phyloP scores from a whole-genome alignment of 2,329 filamentous ascomycete species.

The Cladosporium phlei region DNA sequence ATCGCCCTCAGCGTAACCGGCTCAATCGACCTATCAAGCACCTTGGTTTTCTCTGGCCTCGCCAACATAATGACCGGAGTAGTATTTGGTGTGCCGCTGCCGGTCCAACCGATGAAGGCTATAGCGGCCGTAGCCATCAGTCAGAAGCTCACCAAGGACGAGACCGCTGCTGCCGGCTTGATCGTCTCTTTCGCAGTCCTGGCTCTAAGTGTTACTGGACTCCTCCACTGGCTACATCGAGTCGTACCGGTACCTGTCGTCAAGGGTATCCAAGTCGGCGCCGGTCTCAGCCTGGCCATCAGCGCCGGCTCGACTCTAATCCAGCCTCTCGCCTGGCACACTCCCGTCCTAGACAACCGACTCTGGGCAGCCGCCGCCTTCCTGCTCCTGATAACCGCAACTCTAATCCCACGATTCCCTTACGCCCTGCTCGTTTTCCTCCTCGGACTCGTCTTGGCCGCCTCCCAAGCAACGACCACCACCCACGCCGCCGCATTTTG shows the following conservation, averaged over 20 bases:
- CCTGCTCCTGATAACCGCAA: slow-evolving; percentile 63
- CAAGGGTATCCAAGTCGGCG: slow-evolving; percentile 91
- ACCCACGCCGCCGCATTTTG: slow-evolving; percentile 42
- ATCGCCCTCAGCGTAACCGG: slow-evolving; percentile 74
- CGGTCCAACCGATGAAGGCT: slow-evolving; percentile 86
- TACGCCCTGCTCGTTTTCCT: slow-evolving; percentile 72
- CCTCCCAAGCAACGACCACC: background rate
- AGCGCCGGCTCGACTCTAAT: slow-evolving; percentile 69
- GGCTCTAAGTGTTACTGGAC: slow-evolving; percentile 70
- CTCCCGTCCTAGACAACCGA: slow-evolving; percentile 68
- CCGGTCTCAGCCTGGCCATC: slow-evolving; percentile 76
- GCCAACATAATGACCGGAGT: slow-evolving; percentile 81
- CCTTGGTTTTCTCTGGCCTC: slow-evolving; percentile 80
- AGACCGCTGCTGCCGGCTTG: slow-evolving; percentile 78
- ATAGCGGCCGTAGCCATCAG: slow-evolving; percentile 87
- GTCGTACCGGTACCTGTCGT: slow-evolving; percentile 80
- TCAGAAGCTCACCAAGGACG: slow-evolving; percentile 58
- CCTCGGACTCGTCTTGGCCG: slow-evolving; percentile 62
- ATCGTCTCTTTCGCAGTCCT: slow-evolving; percentile 71
- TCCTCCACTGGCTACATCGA: slow-evolving; percentile 69
- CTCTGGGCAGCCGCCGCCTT: slow-evolving; percentile 74
- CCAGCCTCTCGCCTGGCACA: slow-evolving; percentile 62
- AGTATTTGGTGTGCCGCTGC: slow-evolving; percentile 80
- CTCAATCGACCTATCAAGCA: slow-evolving; percentile 76
- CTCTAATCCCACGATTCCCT: slow-evolving; percentile 62